A percentile compares a stretch with the other conserved stretches of the same genome.
These are phyloP conservation scores for Kingdonia uniflora DNA, from an alignment of 164 flowering plant genomes.

Conservation along the genomic window DNA sequence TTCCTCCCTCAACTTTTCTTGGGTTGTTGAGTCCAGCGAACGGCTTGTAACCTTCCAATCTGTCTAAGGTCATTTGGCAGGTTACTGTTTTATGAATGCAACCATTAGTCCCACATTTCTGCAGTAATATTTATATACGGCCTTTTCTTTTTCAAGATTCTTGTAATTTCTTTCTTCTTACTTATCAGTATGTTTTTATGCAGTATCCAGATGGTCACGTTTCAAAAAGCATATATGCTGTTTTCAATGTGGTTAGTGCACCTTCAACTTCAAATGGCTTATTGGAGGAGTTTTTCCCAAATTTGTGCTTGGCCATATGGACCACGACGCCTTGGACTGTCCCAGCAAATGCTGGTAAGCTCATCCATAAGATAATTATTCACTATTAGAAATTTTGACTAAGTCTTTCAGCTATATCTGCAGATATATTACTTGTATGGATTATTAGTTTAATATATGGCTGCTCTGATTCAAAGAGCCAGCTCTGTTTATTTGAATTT, in stretches of 20 bases:
- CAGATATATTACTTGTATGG: too few relatives aligned
- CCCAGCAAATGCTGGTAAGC: constrained; percentile 95
- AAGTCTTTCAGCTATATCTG: too few relatives aligned
- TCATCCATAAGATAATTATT: too few relatives aligned
- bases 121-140: neutral
- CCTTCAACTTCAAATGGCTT: constrained; percentile 38
- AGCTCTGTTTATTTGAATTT: too few relatives aligned
- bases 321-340: constrained; percentile 99
- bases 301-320: constrained; percentile 84
- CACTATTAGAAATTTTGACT: too few relatives aligned
- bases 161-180: neutral
- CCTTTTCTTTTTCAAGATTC: neutral
- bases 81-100: neutral
- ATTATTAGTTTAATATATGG: too few relatives aligned
- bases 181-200: constrained; percentile 15
- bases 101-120: neutral
- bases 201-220: constrained; percentile 96
- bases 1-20: too few relatives aligned
- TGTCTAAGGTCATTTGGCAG: neutral
- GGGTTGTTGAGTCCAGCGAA: too few relatives aligned
- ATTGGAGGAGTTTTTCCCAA: constrained; percentile 62
- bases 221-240: constrained; percentile 86
- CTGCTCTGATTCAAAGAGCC: too few relatives aligned
- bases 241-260: constrained; percentile 51
- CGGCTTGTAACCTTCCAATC: too few relatives aligned